Conservation (phyloP, 2,329 filamentous ascomycete species). For the Cercospora berteroae region DNA sequence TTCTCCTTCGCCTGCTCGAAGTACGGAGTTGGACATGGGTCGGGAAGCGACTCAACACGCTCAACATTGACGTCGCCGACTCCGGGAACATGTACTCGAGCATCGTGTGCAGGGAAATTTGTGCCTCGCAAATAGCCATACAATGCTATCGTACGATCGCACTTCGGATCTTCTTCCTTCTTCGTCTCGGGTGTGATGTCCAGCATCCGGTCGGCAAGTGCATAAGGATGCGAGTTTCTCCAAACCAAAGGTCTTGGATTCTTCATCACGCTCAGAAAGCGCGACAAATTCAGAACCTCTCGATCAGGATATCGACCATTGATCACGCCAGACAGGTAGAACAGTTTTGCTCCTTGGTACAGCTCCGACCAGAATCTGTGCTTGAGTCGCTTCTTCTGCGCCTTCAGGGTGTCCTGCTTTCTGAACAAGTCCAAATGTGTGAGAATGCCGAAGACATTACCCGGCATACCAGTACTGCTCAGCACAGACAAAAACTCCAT, state of each 20-base stretch:
- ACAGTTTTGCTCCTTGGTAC: slow-evolving; percentile 94
- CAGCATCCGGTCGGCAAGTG: slow-evolving; percentile 87
- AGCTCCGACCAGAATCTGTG: slow-evolving; percentile 95
- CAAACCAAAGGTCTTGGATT: slow-evolving; percentile 94
- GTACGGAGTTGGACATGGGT: slow-evolving; percentile 90
- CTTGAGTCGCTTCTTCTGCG: slow-evolving; percentile 95
- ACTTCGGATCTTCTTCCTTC: slow-evolving; percentile 83
- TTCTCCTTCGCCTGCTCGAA: slow-evolving; percentile 87
- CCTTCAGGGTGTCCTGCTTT: slow-evolving; percentile 86
- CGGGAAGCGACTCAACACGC: slow-evolving; percentile 81
- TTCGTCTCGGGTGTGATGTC: slow-evolving; percentile 92
- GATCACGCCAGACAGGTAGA: slow-evolving; percentile 93
- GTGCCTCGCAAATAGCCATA: slow-evolving; percentile 94
- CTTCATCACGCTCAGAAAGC: slow-evolving; percentile 98
- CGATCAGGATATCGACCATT: slow-evolving; percentile 96
- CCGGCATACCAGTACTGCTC: slow-evolving; percentile 93
- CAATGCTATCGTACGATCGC: slow-evolving; percentile 84
- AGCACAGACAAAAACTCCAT: slow-evolving; percentile 98
- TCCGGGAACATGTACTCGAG: slow-evolving; percentile 87
- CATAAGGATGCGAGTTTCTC: slow-evolving; percentile 94
- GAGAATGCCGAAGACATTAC: slow-evolving; percentile 95
- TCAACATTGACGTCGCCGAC: slow-evolving; percentile 84
- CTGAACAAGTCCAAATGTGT: slow-evolving; percentile 95
- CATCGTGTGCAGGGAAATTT: slow-evolving; percentile 83
- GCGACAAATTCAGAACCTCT: slow-evolving; percentile 90